Evolutionary conservation across 805 yeast genomes (phyloP).

Genomic region (Saccharomyces jurei): DNA sequence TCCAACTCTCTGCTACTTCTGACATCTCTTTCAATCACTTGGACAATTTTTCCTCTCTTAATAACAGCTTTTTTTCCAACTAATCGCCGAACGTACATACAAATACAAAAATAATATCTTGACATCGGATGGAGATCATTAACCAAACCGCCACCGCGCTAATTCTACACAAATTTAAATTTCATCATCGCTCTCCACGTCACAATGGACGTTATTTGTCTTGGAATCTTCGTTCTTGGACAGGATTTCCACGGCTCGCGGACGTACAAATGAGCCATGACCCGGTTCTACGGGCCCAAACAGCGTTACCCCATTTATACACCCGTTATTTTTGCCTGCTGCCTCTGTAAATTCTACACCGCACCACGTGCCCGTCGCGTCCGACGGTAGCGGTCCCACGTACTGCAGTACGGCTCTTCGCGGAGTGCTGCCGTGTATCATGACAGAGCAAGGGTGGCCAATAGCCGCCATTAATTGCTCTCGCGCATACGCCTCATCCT

Average conservation of each 20-base stretch:
- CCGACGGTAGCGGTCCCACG: constrained; percentile 57
- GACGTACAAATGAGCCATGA: constrained; percentile 76
- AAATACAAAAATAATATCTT: not conserved
- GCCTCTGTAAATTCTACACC: constrained; percentile 86
- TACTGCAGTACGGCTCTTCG: constrained; percentile 66
- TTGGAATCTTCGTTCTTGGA: constrained; percentile 43
- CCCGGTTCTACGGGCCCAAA: constrained; percentile 46
- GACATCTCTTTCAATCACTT: not conserved
- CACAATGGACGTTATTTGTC: constrained; percentile 40
- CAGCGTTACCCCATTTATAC: constrained; percentile 49
- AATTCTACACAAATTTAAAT: constrained; percentile 17
- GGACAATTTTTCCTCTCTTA: not conserved
- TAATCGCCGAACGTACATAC: not conserved
- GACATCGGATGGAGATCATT: not conserved
- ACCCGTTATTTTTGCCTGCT: constrained; percentile 78
- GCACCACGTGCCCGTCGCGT: constrained; percentile 51
- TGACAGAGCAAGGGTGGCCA: constrained; percentile 34
- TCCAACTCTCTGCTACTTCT: not conserved
- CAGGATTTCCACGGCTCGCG: constrained; percentile 49
- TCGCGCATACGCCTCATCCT: constrained; percentile 45
- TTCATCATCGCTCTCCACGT: constrained; percentile 35
- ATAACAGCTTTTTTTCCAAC: not conserved
- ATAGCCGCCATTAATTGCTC: constrained; percentile 35
- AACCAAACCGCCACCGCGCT: not conserved
- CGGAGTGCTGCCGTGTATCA: constrained; percentile 14